Conservation (phyloP, 768 basidiomycete genomes). For the Podaxis pistillaris region DNA sequence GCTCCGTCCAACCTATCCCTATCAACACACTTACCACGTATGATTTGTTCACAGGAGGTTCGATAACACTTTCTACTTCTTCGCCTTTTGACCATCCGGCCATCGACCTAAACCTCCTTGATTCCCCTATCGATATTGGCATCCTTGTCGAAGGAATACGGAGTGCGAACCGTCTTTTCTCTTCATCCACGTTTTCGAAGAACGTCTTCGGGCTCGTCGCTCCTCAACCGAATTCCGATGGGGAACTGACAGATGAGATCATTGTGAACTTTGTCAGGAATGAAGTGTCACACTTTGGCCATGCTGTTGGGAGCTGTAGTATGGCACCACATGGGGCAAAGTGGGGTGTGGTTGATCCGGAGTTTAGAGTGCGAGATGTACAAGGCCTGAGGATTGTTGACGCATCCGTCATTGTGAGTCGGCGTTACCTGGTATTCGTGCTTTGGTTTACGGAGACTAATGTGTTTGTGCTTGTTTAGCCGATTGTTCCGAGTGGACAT, state of each 20-base stretch:
- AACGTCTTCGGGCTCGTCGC: not conserved
- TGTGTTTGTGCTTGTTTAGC: not conserved
- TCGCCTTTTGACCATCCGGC: conserved; percentile 20
- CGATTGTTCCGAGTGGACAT: conserved; percentile 11
- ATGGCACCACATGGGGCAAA: not conserved
- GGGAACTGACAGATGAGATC: not conserved
- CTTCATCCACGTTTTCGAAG: not conserved
- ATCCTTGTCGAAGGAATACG: not conserved
- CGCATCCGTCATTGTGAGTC: conserved; percentile 5
- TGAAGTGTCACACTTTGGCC: not conserved
- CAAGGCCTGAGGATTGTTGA: conserved; percentile 10
- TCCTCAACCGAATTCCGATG: not conserved
- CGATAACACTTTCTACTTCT: conserved; percentile 18
- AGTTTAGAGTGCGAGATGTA: not conserved
- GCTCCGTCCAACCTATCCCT: not conserved
- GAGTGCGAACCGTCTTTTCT: not conserved
- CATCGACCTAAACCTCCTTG: conserved; percentile 12
- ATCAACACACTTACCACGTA: not conserved
- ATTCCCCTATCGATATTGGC: conserved; percentile 1
- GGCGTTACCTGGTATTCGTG: not conserved
- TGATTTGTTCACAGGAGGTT: conserved; percentile 14
- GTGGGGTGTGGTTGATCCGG: conserved; percentile 11
- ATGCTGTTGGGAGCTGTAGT: not conserved
- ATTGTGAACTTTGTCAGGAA: not conserved
- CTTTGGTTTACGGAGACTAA: not conserved